Evolutionary conservation across 2,329 filamentous ascomycete species (phyloP).

Genomic region (Colletotrichum incanum): DNA sequence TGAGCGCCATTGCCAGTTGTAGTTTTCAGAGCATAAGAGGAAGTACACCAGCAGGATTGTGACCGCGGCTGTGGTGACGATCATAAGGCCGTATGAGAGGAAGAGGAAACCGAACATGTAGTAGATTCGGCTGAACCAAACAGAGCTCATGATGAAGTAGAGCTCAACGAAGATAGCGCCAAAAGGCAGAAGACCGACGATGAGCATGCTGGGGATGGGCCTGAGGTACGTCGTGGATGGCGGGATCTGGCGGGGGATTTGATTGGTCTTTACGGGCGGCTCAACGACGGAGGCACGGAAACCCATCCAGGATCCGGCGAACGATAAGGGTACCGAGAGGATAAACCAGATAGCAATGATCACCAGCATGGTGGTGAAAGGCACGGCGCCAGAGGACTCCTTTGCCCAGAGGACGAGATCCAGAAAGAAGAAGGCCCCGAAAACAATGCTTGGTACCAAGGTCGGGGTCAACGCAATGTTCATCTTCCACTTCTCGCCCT

Average conservation of each 20-base stretch:
- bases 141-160: conserved; percentile 99
- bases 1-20: conserved; percentile 98
- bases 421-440: conserved; percentile 90
- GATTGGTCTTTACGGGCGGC: conserved; percentile 92
- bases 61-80: conserved; percentile 92
- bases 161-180: conserved; percentile 98
- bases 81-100: conserved; percentile 97
- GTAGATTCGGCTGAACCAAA: conserved; percentile 99
- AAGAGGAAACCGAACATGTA: conserved; percentile 99
- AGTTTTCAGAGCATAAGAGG: conserved; percentile 95
- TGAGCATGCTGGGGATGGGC: conserved; percentile 89
- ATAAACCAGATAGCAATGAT: conserved; percentile 96
- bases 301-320: conserved; percentile 92
- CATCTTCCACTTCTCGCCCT: conserved; percentile 93
- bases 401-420: conserved; percentile 98
- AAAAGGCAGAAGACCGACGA: conserved; percentile 94
- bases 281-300: conserved; percentile 83
- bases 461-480: conserved; percentile 92
- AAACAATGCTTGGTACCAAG: conserved; percentile 89
- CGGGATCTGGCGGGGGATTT: conserved; percentile 97
- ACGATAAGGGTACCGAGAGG: conserved; percentile 92
- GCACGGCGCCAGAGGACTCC: conserved; percentile 91
- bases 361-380: conserved; percentile 96
- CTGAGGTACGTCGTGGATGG: conserved; percentile 86
- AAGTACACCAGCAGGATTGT: conserved; percentile 98